Percentiles rank a stretch among this genome's conserved stretches.
Evolutionary conservation across 1,284 basidiomycete species (phyloP).

Genomic region (Vanrija pseudolonga): DNA sequence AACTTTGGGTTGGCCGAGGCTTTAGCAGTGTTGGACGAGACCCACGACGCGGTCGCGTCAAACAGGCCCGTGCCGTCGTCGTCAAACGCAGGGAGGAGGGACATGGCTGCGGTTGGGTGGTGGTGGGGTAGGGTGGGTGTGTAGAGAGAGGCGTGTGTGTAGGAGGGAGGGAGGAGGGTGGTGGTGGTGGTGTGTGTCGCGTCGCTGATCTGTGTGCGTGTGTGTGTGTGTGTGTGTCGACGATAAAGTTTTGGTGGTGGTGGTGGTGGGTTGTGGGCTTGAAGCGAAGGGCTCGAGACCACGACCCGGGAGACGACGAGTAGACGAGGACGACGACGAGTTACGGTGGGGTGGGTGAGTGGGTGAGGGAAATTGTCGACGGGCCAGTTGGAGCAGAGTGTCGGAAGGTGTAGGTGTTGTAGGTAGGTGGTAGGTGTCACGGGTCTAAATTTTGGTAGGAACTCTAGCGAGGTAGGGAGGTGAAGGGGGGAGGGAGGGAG

Average conservation of each 20-base stretch:
- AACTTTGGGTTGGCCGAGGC: conserved; percentile 7
- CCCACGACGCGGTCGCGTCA: conserved; percentile 9
- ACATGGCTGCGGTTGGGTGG: conserved; percentile 1
- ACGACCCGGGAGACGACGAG: not conserved
- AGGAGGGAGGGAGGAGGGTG: not conserved
- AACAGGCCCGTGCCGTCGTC: conserved; percentile 2
- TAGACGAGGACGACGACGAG: too few species aligned
- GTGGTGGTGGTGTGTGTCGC: not conserved
- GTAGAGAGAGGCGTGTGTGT: not conserved
- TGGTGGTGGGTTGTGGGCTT: too few species aligned
- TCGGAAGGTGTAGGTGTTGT: too few species aligned
- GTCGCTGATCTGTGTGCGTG: not conserved
- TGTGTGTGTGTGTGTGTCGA: not conserved
- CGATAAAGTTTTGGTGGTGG: too few species aligned
- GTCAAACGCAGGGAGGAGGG: conserved; percentile 9
- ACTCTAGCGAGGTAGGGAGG: too few species aligned
- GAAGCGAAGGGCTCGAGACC: not conserved
- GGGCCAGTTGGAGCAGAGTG: too few species aligned
- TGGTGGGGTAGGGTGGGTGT: not conserved
- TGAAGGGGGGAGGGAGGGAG: not conserved
- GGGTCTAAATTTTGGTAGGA: not conserved
- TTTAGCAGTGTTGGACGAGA: not conserved
- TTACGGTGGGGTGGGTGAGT: too few species aligned
- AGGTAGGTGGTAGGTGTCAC: not conserved
- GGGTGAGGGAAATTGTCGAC: too few species aligned